Base-by-base conservation (phyloP, 257 asterid species). In the Solanum piurae region DNA sequence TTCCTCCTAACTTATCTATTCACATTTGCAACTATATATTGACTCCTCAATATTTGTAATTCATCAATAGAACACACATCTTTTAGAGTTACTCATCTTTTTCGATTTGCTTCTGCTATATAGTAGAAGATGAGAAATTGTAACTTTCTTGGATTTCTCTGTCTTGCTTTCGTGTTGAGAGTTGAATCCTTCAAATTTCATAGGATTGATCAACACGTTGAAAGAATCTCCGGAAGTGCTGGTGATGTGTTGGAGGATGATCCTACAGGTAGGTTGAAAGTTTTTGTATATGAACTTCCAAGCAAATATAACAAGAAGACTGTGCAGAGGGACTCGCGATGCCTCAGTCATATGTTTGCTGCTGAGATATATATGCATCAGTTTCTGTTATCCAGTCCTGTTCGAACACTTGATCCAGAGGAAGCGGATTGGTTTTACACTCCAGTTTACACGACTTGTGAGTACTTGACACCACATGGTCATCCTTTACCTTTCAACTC, bases 311-410 rank as follows among this genome's bases (percentile, higher is more conserved):
- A 94, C 92, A 93, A 90, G 85, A 95, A 93, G 87, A 92, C 92
- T 5, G 74, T 94, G 38, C 94, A 94, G 75, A 94, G 92, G 89
- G 98, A 95, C 84, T 90, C 95, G 1, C 91, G 98, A 92, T 95
- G 98, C 91, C 95, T 94, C 87, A 94, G 90, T 87, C 98, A 95
- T 90, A 95, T 95, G 98, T 95, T 95, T 92, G 98, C 98, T 27
- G 98, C 98, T 2, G 98, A 95, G 94, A 94, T 95, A 77, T 95
- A 88, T 85, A 95, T 95, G 85, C 66, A 79, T 44, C 66, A 4
- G 20, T 79, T 79, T 1, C 27, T 79, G 27, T 27, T 44, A 79
- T 92, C 98, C 20, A 94, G 96, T 62, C 90, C 98, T 29, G 97
- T 95, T 37, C 92, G 97, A 31, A 94, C 98, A 12, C 95, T 95